Base-by-base conservation (phyloP, 768 basidiomycete genomes). In the Suillus paluster region DNA sequence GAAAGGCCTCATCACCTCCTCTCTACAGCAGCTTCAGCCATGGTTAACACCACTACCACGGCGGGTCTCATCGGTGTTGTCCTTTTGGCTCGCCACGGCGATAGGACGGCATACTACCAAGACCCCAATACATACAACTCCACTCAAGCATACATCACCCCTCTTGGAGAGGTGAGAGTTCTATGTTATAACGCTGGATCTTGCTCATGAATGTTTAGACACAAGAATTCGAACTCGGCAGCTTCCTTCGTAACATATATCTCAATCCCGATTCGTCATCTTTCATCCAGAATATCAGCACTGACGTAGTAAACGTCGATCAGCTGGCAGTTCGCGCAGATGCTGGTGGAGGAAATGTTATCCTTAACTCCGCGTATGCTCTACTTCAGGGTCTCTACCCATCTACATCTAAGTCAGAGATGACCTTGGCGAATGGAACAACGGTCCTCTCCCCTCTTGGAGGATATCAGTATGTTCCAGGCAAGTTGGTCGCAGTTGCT, bases 321-420 rank as follows among this genome's bases (percentile, higher is more conserved):
- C 84, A 92, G 73, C 80, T 94, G 62, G 86, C 84, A 66, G 83
- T 90, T 58, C 87, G 87, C 63, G 91, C 90, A 68, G 93, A 94
- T 75, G 86, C 87, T 54, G 92, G 92, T 49, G 87, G 87, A 75
- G 92, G 92, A 56, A 82, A 86, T 25, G 87, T 89, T 50, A 91
- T 92, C 65, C 89, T 91, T 75, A 91, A 95, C 80, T 90, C 90
- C 9, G 87, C 92, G 19, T 88, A 89, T 63, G 92, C 93, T 15
- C 78, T 94, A 42, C 82, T 93, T 45, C 94, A 95, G 71, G 92
- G 93, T 39, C 81, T 95, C 55, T 93, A 89, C 81, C 93, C 93
- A 14, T 91, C 92, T 5, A 90, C 83, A 63, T 71, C 78, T 8
- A 78, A 83, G 58, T 88, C 88, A 72, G 84, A 81, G 66, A 87